Conservation (phyloP, 1,284 basidiomycete species). For the Tetrapyrgos nigripes region DNA sequence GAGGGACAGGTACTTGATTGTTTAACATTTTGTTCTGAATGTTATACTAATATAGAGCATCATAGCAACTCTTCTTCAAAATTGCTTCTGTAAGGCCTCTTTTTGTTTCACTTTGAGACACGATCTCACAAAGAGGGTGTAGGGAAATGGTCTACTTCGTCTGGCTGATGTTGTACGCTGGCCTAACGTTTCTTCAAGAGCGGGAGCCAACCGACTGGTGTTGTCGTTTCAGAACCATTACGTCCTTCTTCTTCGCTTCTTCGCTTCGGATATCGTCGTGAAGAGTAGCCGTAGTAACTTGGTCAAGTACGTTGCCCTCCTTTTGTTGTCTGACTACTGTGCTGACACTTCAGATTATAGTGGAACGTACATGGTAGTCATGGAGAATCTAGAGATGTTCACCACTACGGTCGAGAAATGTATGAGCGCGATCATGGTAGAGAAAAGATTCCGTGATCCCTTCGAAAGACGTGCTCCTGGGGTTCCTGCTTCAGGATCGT, state of each 20-base stretch:
- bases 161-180: conserved; percentile 61
- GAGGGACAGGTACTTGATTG: conserved; percentile 54
- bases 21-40: not conserved
- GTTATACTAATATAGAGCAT: conserved; percentile 31
- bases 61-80: conserved; percentile 52
- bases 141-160: conserved; percentile 55
- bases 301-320: conserved; percentile 54
- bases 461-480: not conserved
- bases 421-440: conserved; percentile 47
- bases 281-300: conserved; percentile 62
- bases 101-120: conserved; percentile 54
- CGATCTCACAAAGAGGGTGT: conserved; percentile 45
- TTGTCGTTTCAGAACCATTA: not conserved
- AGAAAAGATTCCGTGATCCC: conserved; percentile 49
- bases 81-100: conserved; percentile 50
- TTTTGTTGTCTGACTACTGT: conserved; percentile 5
- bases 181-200: conserved; percentile 55
- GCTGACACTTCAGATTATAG: conserved; percentile 34
- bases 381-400: conserved; percentile 58
- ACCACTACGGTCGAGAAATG: conserved; percentile 46
- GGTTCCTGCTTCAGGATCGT: conserved; percentile 26
- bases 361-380: conserved; percentile 56
- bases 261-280: conserved; percentile 67
- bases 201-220: not conserved
- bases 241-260: conserved; percentile 48